Percentiles rank a stretch among this genome's conserved stretches.
phyloP scores from a whole-genome alignment of 2,329 filamentous ascomycete genomes.

The Ascochyta fabae region DNA sequence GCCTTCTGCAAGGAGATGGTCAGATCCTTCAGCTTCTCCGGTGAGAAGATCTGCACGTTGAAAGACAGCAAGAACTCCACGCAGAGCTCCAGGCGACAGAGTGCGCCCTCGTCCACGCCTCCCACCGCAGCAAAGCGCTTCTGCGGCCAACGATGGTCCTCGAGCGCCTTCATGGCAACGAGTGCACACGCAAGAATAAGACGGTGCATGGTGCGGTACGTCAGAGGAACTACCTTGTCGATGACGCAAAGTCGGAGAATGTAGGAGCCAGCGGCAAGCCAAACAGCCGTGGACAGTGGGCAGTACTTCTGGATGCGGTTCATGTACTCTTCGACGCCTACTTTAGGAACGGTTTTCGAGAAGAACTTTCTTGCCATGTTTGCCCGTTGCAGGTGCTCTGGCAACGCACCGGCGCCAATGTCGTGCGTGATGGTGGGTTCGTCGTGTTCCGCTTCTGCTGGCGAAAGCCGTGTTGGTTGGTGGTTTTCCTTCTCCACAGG shows the following conservation, averaged over 20 bases:
- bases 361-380: constrained; percentile 93
- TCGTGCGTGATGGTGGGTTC: constrained; percentile 56
- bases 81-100: constrained; percentile 85
- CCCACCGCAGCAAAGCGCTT: constrained; percentile 84
- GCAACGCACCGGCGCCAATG: constrained; percentile 70
- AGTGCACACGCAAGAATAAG: constrained; percentile 82
- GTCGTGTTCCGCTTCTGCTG: constrained; percentile 58
- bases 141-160: constrained; percentile 89
- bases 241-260: constrained; percentile 81
- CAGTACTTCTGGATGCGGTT: constrained; percentile 87
- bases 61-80: constrained; percentile 56
- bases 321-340: constrained; percentile 83
- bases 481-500: constrained; percentile 50
- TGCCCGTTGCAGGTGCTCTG: constrained; percentile 77
- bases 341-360: constrained; percentile 83
- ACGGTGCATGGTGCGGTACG: constrained; percentile 83
- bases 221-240: constrained; percentile 78
- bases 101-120: constrained; percentile 80
- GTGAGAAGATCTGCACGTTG: constrained; percentile 48
- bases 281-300: constrained; percentile 91
- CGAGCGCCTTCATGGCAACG: constrained; percentile 93
- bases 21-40: constrained; percentile 43
- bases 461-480: constrained; percentile 52
- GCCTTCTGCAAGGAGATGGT: constrained; percentile 48
- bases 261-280: constrained; percentile 86